Conservation (phyloP, 768 basidiomycete species). For the Mrakia hoshinonis region DNA sequence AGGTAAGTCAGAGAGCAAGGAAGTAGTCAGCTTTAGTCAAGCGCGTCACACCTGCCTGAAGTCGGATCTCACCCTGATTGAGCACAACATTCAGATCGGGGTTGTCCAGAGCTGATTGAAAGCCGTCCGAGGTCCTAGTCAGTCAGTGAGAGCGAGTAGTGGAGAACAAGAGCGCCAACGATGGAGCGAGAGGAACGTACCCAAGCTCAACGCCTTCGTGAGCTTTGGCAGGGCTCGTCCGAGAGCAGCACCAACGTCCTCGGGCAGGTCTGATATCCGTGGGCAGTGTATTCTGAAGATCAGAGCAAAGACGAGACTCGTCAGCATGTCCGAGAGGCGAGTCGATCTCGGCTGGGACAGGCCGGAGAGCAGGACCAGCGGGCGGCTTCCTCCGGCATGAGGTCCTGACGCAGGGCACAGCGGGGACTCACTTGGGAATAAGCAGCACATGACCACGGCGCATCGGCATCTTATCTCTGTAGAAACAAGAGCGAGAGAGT, state of each 20-base stretch:
- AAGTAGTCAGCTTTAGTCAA: not conserved
- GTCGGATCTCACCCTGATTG: slow-evolving; percentile 4
- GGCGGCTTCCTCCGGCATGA: not conserved
- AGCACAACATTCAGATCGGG: not conserved
- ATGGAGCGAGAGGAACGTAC: not conserved
- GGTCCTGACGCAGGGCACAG: not conserved
- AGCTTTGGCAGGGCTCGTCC: not conserved
- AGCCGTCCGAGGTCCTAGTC: not conserved
- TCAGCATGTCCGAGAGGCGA: not conserved
- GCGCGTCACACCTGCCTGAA: not conserved
- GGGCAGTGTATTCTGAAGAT: not conserved
- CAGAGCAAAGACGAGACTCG: not conserved
- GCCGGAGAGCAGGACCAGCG: not conserved
- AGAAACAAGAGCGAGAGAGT: not conserved
- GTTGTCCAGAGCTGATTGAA: not conserved
- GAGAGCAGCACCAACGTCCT: not conserved
- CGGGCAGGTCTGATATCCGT: not conserved
- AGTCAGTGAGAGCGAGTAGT: not conserved
- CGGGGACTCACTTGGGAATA: not conserved
- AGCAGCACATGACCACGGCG: not conserved
- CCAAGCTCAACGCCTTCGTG: not conserved
- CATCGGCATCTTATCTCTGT: slow-evolving; percentile 2
- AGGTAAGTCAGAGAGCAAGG: not conserved
- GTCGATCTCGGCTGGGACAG: no score
- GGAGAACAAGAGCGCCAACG: not conserved